Base-by-base conservation (phyloP, 148 eudicot species). In the Drosera capensis region DNA sequence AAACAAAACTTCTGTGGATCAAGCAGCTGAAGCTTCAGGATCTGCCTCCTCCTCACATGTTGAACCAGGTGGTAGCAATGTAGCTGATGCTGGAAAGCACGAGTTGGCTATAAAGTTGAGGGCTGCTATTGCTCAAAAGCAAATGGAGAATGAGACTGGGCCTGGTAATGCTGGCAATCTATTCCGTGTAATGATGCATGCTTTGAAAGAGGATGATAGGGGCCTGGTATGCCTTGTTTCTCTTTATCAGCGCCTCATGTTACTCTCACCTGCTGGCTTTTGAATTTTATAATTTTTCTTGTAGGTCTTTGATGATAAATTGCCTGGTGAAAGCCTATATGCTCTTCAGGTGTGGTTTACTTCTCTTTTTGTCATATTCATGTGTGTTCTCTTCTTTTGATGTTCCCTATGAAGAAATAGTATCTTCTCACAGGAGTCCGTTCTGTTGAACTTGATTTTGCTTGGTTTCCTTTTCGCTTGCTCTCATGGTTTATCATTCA, bases 121-220 rank as follows among this genome's bases (percentile, higher is more conserved):
- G 71, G 93, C 77, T 62, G 74, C 93, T 50, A 80, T 90, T 69
- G 87, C 85, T 67, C 75, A 73, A 51, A 90, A 90, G 66, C 81
- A 80, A 51, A 73, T 69, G 80, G 95, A 81, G 55, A 73, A 71
- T 61, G 95, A 65, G 45, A 65, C 63, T 42, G 80, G 74, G 20
- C 88, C 71, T 59, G 43, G 82, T 44, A 74, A 71, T 71, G 85
- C 87, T 25, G 95, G 87, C 35, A 82, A 78, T 54, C 65, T 90
- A 55, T 70, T 90, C 49, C 75, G 86, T 36, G 56, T 80, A 44
- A 75, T 90, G 85, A 78, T 78, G 71, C 82, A 75, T 52, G 90
- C 84, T 40, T 58, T 80, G 47, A 77, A 79, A 65, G 82, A 87
- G 58, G 92, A 88, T 67, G 83, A 80, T 48, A 70, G 64, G 60